These are phyloP conservation scores for Anthracocystis panici-leucophaei DNA, from an alignment of 1,284 basidiomycete species.

Conservation along the genomic window DNA sequence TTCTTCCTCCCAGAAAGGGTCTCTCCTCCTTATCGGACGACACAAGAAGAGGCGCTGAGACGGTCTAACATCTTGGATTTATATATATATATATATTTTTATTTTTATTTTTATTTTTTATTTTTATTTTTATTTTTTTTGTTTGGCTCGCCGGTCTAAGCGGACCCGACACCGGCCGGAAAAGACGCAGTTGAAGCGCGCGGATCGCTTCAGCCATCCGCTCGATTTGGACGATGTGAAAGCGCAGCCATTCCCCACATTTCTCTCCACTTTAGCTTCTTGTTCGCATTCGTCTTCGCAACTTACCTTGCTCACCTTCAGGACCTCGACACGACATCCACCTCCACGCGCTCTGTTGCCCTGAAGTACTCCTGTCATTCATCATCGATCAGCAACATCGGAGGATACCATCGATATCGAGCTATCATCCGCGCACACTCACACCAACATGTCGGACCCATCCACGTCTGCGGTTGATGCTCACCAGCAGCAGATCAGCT, in stretches of 20 bases:
- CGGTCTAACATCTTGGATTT: constrained; percentile 1
- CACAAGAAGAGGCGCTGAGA: neutral
- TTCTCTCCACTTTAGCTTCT: constrained; percentile 12
- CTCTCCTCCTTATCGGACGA: constrained; percentile 24
- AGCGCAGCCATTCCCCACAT: constrained; percentile 36
- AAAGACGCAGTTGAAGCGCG: constrained; percentile 9
- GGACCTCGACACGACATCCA: neutral
- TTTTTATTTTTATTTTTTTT: too few relatives aligned
- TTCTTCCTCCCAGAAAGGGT: constrained; percentile 7
- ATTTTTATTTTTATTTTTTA: too few relatives aligned
- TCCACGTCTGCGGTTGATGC: constrained; percentile 45
- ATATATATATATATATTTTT: too few relatives aligned
- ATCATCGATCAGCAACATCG: neutral
- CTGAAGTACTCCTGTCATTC: neutral
- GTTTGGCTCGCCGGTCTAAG: constrained; percentile 7
- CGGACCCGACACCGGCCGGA: constrained; percentile 35
- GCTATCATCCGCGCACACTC: neutral
- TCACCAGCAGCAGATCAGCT: constrained; percentile 26
- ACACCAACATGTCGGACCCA: constrained; percentile 43
- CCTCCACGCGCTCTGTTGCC: neutral
- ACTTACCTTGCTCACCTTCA: neutral
- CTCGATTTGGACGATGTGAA: constrained; percentile 15
- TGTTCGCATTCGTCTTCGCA: neutral
- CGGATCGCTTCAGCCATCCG: constrained; percentile 1
- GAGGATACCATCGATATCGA: neutral